A percentile compares a stretch with the other conserved stretches of the same genome.
Conservation (phyloP, 139 green algal species). For the Chlorella sp. region DNA sequence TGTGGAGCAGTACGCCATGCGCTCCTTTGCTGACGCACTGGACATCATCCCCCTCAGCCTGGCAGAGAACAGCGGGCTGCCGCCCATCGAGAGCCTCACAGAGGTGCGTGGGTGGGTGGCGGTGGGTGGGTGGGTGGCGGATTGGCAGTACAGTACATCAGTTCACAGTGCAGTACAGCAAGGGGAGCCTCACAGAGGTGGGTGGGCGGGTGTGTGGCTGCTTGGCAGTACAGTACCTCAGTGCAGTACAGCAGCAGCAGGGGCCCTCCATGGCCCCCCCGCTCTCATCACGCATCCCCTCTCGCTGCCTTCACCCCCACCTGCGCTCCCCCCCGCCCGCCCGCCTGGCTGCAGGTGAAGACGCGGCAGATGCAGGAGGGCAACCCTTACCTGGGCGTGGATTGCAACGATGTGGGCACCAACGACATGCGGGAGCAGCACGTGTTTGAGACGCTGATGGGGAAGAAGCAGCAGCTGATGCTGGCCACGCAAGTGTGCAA, state of each 20-base stretch:
- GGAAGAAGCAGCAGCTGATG: conserved; percentile 99
- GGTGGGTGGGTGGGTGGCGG: background rate
- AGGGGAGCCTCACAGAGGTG: background rate
- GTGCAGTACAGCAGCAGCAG: too few relatives aligned
- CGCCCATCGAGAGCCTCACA: conserved; percentile 93
- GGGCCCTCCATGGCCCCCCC: background rate
- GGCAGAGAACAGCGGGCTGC: conserved; percentile 95
- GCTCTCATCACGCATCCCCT: background rate
- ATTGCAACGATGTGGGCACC: conserved; percentile 97
- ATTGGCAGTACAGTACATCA: too few relatives aligned
- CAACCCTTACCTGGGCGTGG: conserved; percentile 95
- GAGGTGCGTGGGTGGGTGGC: conserved; percentile 66
- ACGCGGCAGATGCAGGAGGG: conserved; percentile 79
- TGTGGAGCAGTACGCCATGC: conserved; percentile 97
- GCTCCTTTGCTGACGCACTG: conserved; percentile 95
- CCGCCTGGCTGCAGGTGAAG: conserved; percentile 71
- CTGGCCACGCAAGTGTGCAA: conserved; percentile 99
- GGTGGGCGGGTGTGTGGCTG: too few relatives aligned
- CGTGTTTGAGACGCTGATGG: conserved; percentile 98
- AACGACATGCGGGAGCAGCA: conserved; percentile 98
- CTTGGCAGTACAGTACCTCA: too few relatives aligned
- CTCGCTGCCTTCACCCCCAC: background rate
- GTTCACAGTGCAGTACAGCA: too few relatives aligned
- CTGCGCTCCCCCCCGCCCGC: background rate
- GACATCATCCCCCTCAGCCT: conserved; percentile 93